These are phyloP conservation scores for Microcyclosporella mali DNA, from an alignment of 2,329 filamentous ascomycete genomes.

Conservation along the genomic window DNA sequence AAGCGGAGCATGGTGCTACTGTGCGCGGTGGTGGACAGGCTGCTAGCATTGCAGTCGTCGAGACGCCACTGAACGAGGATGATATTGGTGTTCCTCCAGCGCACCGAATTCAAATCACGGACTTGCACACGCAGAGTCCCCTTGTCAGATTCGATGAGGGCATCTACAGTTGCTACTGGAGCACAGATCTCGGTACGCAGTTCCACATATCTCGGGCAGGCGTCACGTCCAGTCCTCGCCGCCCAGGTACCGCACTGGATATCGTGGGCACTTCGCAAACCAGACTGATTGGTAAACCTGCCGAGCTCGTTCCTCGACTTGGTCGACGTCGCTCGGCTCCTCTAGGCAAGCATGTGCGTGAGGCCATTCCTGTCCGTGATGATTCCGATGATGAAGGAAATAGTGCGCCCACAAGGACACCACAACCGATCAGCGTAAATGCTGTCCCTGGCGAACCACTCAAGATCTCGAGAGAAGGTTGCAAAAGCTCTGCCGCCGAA, in stretches of 20 bases:
- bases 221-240: constrained; percentile 38
- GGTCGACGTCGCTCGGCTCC: constrained; percentile 2
- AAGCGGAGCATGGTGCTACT: too few species aligned
- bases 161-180: constrained; percentile 75
- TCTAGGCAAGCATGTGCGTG: neutral
- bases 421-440: neutral
- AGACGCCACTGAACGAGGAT: neutral
- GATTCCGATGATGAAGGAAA: neutral
- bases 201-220: constrained; percentile 50
- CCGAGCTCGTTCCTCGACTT: constrained; percentile 44
- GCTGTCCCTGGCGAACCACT: constrained; percentile 12
- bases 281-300: constrained; percentile 62
- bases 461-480: constrained; percentile 17
- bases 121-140: constrained; percentile 69
- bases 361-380: neutral
- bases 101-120: constrained; percentile 65
- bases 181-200: constrained; percentile 74
- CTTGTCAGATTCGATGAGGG: constrained; percentile 73
- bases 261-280: constrained; percentile 65
- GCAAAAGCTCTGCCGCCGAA: constrained; percentile 16
- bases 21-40: neutral
- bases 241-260: constrained; percentile 56
- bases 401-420: neutral
- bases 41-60: constrained; percentile 1
- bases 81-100: constrained; percentile 27